Percentiles rank a stretch among this genome's conserved stretches.
Evolutionary conservation across 106 monocot species (phyloP).

Genomic region (Chionographis japonica): DNA sequence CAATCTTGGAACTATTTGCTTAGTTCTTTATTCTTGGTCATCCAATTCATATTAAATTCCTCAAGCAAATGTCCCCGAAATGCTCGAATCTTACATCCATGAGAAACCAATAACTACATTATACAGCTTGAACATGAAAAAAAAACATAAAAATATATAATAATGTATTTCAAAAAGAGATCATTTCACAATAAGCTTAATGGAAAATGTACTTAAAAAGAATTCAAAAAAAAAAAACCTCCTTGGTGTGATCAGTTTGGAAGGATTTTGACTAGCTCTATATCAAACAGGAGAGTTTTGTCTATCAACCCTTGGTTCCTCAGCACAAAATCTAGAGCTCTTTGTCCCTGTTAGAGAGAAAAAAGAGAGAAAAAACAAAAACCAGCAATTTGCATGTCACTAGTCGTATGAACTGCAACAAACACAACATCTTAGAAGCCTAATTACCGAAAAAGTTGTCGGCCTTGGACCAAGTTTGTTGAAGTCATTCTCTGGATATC

Average conservation of each 20-base stretch:
- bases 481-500: constrained; percentile 86
- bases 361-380: constrained; percentile 1
- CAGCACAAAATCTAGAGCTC: constrained; percentile 91
- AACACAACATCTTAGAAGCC: background rate
- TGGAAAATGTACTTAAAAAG: constrained; percentile 77
- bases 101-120: too few relatives aligned
- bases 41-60: too few relatives aligned
- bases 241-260: constrained; percentile 19
- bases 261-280: constrained; percentile 78
- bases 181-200: background rate
- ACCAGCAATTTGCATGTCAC: background rate
- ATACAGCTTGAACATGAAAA: too few relatives aligned
- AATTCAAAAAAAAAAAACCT: background rate
- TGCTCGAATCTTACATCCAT: too few relatives aligned
- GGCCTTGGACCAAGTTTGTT: constrained; percentile 85
- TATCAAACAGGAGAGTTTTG: constrained; percentile 93
- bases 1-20: background rate
- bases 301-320: constrained; percentile 96
- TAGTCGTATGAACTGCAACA: background rate
- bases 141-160: too few relatives aligned
- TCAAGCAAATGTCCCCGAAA: too few relatives aligned
- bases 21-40: too few relatives aligned
- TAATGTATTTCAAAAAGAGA: too few relatives aligned
- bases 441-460: constrained; percentile 79
- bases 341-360: constrained; percentile 58